Base-by-base conservation (phyloP, 2,329 filamentous ascomycete species). In the Colletotrichum tabaci region DNA sequence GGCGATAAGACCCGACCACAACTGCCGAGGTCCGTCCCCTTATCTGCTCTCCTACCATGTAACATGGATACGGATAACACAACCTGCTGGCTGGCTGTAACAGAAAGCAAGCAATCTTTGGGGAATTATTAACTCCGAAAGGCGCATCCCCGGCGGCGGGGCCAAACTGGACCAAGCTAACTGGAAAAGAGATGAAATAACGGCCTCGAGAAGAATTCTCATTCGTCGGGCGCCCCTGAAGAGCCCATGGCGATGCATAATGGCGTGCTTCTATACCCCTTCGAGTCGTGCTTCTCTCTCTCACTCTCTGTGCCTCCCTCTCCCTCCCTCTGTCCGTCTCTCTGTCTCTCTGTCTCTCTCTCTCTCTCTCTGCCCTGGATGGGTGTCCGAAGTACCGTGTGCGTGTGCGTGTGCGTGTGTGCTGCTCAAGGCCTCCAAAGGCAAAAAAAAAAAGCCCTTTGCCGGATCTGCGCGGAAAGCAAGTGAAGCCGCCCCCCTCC, bases 221-320 rank as follows among this genome's bases (percentile, higher is more conserved):
- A 72, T 72, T 72, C 69, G 69, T 50, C 18, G 38, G 30, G 7
- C 30, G 1, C 26, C 47, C 40, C 52, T 38, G 35, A 21, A 10
- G 23, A 49, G 38, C 52, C 30, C 38, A 46, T 47, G 35, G 53
- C 30, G 16, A 35, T 35, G 30, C 8, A 35, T 35, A 9, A 69
- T 69, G 52, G 65, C 65, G 69, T 72, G 65, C 65, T 35, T 72
- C 58, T 26, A 56, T 49, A 53, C 65, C 69, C 53, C 58, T 60
- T 57, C 35, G 68, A 71, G 57, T 63, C 68, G 64, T 71, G 68
- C 57, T 63, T 35, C 55, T 49, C 57, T 47, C 30, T 35, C 26
- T 30, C 26, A 30, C 26, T 30, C 5, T 7, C 26, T 30, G 26
- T 30, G 26, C 26, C 26, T 30, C 26, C 26, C 26, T 30, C 26